Evolutionary conservation across 2,329 filamentous ascomycete genomes (phyloP).

Genomic region (Fusarium nurragi): DNA sequence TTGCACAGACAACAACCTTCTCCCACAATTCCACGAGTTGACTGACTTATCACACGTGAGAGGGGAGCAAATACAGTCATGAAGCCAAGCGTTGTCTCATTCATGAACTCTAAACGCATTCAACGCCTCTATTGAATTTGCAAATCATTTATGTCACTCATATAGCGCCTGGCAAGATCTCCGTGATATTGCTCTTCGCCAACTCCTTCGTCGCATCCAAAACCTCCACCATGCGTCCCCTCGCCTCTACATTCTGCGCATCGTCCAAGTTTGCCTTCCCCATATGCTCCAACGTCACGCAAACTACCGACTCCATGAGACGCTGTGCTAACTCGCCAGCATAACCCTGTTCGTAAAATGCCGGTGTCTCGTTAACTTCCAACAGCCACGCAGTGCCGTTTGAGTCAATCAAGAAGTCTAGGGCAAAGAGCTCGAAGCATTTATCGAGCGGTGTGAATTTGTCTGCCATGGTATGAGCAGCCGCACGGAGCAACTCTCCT

Average conservation of each 20-base stretch:
- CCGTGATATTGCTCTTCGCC: conserved; percentile 38
- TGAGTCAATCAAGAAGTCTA: conserved; percentile 50
- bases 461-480: conserved; percentile 52
- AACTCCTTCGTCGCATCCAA: conserved; percentile 33
- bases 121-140: neutral
- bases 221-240: conserved; percentile 30
- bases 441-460: conserved; percentile 51
- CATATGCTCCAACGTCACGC: conserved; percentile 50
- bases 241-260: neutral
- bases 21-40: no score
- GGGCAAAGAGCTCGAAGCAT: conserved; percentile 52
- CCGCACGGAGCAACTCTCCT: conserved; percentile 48
- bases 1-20: no score
- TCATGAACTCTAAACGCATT: neutral
- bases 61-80: no score
- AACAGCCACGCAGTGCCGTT: conserved; percentile 48
- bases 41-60: no score
- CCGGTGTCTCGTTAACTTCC: conserved; percentile 53
- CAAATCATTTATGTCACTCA: neutral
- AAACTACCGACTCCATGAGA: conserved; percentile 51
- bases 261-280: conserved; percentile 8
- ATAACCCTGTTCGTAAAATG: conserved; percentile 49
- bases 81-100: neutral
- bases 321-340: conserved; percentile 48
- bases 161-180: conserved; percentile 29